Conservation (phyloP, 768 basidiomycete species). For the Harrya chromipes region DNA sequence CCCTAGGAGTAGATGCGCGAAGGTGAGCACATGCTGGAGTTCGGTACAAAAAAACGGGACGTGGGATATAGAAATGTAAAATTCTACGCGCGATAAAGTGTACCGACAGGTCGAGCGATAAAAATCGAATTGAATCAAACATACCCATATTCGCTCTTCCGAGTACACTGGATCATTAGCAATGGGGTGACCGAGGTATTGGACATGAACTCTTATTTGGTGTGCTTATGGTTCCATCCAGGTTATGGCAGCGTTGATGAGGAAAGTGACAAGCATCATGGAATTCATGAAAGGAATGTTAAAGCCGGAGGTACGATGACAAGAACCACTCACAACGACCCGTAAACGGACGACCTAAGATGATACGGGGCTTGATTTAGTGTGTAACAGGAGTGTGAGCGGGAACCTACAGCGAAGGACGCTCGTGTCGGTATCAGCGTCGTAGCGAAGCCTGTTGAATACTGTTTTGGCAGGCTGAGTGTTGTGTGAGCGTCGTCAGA, state of each 20-base stretch:
- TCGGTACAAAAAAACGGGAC: background rate
- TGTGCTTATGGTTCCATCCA: conserved; percentile 57
- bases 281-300: background rate
- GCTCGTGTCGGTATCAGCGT: conserved; percentile 74
- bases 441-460: conserved; percentile 81
- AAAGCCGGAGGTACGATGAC: background rate
- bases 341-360: conserved; percentile 80
- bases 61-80: background rate
- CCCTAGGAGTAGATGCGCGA: conserved; percentile 45
- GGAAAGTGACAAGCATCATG: background rate
- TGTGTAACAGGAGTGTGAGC: background rate
- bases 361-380: conserved; percentile 3
- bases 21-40: conserved; percentile 1
- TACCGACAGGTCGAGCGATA: background rate
- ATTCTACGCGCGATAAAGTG: background rate
- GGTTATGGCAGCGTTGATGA: conserved; percentile 4
- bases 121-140: conserved; percentile 14
- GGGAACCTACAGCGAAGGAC: conserved; percentile 72
- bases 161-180: conserved; percentile 96
- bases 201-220: conserved; percentile 95
- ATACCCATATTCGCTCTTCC: conserved; percentile 72
- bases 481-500: background rate
- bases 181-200: conserved; percentile 90
- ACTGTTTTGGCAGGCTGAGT: conserved; percentile 81
- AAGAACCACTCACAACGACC: conserved; percentile 72